A percentile compares a stretch with the other conserved stretches of the same genome.
These are phyloP conservation scores for Coemansia reversa DNA, from an alignment of 192 early-diverging fungal genomes.

Conservation along the genomic window DNA sequence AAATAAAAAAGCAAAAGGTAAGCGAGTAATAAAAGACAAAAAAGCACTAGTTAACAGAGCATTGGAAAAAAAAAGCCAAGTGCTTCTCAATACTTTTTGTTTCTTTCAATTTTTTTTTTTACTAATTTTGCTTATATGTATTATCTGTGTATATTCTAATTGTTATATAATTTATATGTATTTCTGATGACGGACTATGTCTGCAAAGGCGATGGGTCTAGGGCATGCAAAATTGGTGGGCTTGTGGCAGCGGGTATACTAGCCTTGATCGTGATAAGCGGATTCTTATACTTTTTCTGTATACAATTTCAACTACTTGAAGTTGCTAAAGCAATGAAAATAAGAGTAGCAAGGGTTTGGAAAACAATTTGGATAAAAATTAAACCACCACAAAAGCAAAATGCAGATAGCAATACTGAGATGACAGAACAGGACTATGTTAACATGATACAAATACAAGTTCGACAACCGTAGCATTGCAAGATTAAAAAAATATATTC, in stretches of 20 bases:
- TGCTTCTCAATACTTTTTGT: neutral
- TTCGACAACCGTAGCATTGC: too few species aligned
- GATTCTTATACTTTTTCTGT: neutral
- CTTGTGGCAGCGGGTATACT: conserved; percentile 3
- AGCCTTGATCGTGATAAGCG: neutral
- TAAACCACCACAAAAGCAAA: too few species aligned
- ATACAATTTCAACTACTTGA: too few species aligned
- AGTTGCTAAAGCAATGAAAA: too few species aligned
- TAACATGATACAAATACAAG: too few species aligned
- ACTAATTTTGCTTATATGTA: too few species aligned
- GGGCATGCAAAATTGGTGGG: conserved; percentile 2
- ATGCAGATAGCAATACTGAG: conserved; percentile 3
- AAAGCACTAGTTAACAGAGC: too few species aligned
- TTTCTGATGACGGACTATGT: neutral
- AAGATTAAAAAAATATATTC: too few species aligned
- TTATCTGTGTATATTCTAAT: neutral
- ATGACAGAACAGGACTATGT: neutral
- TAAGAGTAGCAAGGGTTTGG: too few species aligned
- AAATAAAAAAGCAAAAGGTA: too few species aligned
- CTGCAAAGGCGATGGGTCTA: conserved; percentile 2
- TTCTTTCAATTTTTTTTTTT: neutral
- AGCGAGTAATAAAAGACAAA: too few species aligned
- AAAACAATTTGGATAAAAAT: neutral
- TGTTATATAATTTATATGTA: neutral
- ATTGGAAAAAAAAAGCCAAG: too few species aligned